Conservation (phyloP, 1,284 basidiomycete species). For the Violaceomyces palustris region DNA sequence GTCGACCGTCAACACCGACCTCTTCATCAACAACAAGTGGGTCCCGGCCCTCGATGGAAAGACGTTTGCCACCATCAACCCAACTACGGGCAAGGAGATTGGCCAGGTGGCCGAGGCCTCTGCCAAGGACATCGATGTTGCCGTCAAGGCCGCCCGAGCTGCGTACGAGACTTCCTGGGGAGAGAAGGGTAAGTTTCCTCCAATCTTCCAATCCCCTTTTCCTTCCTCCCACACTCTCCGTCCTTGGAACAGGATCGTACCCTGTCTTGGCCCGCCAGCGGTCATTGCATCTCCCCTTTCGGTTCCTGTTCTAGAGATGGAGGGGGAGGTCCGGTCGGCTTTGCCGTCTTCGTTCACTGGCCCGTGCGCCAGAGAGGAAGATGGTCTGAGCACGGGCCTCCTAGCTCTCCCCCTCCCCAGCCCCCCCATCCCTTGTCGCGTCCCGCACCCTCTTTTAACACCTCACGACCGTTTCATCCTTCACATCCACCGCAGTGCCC, state of each 20-base stretch:
- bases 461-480: background rate
- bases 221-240: too few relatives aligned
- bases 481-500: conserved; percentile 52
- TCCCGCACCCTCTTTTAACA: background rate
- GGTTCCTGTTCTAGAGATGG: too few relatives aligned
- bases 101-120: conserved; percentile 44
- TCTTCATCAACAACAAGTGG: conserved; percentile 50
- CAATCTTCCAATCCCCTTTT: too few relatives aligned
- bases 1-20: conserved; percentile 35
- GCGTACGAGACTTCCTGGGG: conserved; percentile 43
- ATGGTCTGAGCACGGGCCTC: background rate
- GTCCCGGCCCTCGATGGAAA: conserved; percentile 42
- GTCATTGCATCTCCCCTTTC: too few relatives aligned
- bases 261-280: too few relatives aligned
- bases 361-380: background rate
- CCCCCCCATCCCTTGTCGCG: background rate
- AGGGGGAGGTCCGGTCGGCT: too few relatives aligned
- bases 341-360: too few relatives aligned
- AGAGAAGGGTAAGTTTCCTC: conserved; percentile 10
- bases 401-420: background rate
- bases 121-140: conserved; percentile 46
- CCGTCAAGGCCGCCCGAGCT: conserved; percentile 43
- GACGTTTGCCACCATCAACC: conserved; percentile 47
- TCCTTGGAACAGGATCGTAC: too few relatives aligned
- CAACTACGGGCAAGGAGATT: conserved; percentile 46